phyloP scores from a whole-genome alignment of 1,284 basidiomycete species.

The Ganoderma leucocontextum region DNA sequence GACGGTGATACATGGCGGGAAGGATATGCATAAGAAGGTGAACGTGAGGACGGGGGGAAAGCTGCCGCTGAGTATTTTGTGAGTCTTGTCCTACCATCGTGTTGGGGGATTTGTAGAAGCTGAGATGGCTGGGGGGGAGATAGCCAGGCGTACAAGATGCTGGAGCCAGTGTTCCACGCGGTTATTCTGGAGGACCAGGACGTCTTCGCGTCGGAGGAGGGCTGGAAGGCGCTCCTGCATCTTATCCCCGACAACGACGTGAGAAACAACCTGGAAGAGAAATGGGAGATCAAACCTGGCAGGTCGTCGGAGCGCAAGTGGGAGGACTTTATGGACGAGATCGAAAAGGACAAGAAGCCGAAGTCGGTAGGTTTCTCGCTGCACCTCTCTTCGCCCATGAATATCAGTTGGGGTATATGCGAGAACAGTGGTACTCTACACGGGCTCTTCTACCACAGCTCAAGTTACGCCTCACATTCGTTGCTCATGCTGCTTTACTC shows the following conservation, averaged over 20 bases:
- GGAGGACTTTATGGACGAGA: slow-evolving; percentile 65
- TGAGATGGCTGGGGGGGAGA: neutral
- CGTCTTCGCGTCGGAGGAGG: slow-evolving; percentile 77
- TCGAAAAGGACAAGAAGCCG: slow-evolving; percentile 29
- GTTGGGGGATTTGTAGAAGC: neutral
- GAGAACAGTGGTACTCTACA: too few relatives aligned
- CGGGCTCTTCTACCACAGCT: too few relatives aligned
- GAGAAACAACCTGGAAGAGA: slow-evolving; percentile 55
- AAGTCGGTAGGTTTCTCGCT: too few relatives aligned
- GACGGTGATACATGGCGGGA: slow-evolving; percentile 87
- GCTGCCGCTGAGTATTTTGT: slow-evolving; percentile 77
- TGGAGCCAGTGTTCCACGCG: slow-evolving; percentile 67
- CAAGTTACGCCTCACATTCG: neutral
- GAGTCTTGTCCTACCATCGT: slow-evolving; percentile 41
- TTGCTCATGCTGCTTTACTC: neutral
- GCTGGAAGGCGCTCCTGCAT: slow-evolving; percentile 80
- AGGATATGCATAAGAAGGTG: slow-evolving; percentile 87
- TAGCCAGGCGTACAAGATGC: slow-evolving; percentile 45
- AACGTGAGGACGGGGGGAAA: slow-evolving; percentile 66
- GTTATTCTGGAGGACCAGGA: slow-evolving; percentile 90
- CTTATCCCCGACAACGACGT: slow-evolving; percentile 75
- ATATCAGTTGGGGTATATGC: too few relatives aligned
- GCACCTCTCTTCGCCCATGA: too few relatives aligned
- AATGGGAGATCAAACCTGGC: slow-evolving; percentile 70
- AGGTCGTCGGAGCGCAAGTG: slow-evolving; percentile 76